Evolutionary conservation across 345 rosid species (phyloP), one percentile per base, ranked within the genome.

Genomic region (Eucalyptus guilfoylei): DNA sequence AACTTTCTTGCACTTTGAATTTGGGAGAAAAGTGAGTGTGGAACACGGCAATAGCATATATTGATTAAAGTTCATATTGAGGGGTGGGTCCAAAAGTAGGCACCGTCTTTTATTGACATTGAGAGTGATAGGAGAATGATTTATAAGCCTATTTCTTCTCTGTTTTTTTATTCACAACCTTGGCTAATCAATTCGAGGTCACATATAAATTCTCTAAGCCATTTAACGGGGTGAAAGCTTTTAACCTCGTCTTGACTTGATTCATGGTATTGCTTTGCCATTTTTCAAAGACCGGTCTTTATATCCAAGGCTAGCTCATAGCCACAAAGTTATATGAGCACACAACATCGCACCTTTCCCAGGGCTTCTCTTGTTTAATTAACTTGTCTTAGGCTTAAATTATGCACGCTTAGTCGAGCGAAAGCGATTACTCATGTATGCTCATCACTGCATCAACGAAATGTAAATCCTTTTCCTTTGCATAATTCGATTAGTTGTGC

Each of bases 1-100:
- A 50, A 49, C 24, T 88, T 88, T 55, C 91, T 52, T 47, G 86
- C 37, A 9, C 58, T 37, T 91, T 93, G 93, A 89, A 93, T 28
- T 88, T 40, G 90, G 44, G 91, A 55, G 89, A 87, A 49, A 45
- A 86, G 76, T 87, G 45, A 89, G 91, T 81, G 90, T 58, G 86
- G 89, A 72, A 88, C 92, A 93, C 94, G 94, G 92, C 92, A 92
- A 89, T 55, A 42, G 24, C 47, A 85, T 40, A 26, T 87, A 54
- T 55, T 88, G 89, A 88, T 81, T 34, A n/a, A 19, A 30, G 40
- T 76, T 40, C 28, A 21, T 42, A 40, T 19, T 26, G 49, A 64
- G 40, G 48, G 87, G 88, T 92, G 94, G 91, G 93, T 88, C 93
- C 93, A 92, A 90, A 90, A 92, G 93, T 93, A 89, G 94, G 94